Percentiles rank a stretch among this genome's conserved stretches.
Conservation (phyloP, 805 yeast genomes). For the Pichia ethanolica region DNA sequence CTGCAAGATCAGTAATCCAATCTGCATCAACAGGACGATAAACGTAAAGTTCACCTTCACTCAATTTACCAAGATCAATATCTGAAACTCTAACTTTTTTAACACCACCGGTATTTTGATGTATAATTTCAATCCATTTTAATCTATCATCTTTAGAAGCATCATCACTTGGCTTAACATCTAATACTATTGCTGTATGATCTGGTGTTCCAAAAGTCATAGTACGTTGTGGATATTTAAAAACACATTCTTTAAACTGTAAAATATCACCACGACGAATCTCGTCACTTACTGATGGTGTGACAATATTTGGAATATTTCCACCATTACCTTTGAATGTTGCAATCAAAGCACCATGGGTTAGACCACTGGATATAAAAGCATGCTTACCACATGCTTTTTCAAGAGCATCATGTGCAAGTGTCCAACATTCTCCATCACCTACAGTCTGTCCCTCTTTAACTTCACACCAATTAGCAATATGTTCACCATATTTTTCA, state of each 20-base stretch:
- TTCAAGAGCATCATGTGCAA: constrained; percentile 45
- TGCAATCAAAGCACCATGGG: constrained; percentile 37
- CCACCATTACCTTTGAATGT: constrained; percentile 15
- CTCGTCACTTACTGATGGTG: constrained; percentile 30
- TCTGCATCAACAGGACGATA: constrained; percentile 41
- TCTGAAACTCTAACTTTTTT: constrained; percentile 35
- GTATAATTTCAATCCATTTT: constrained; percentile 30
- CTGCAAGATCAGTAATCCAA: constrained; percentile 32
- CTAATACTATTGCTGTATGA: constrained; percentile 40
- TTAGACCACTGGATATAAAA: constrained; percentile 39
- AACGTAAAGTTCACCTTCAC: constrained; percentile 36
- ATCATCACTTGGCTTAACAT: constrained; percentile 23
- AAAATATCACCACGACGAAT: constrained; percentile 49
- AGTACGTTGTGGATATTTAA: constrained; percentile 31
- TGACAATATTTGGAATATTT: constrained; percentile 12
- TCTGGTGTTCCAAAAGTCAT: constrained; percentile 43
- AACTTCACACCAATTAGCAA: constrained; percentile 49
- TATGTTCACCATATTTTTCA: constrained; percentile 40
- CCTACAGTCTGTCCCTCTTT: constrained; percentile 42
- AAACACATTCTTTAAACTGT: constrained; percentile 38
- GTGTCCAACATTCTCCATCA: constrained; percentile 56
- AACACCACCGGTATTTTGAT: constrained; percentile 43
- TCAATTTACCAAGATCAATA: constrained; percentile 30
- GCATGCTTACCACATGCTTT: constrained; percentile 55
- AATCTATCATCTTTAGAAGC: constrained; percentile 19